Conservation (phyloP, 306 rosid species). For the Geum urbanum region DNA sequence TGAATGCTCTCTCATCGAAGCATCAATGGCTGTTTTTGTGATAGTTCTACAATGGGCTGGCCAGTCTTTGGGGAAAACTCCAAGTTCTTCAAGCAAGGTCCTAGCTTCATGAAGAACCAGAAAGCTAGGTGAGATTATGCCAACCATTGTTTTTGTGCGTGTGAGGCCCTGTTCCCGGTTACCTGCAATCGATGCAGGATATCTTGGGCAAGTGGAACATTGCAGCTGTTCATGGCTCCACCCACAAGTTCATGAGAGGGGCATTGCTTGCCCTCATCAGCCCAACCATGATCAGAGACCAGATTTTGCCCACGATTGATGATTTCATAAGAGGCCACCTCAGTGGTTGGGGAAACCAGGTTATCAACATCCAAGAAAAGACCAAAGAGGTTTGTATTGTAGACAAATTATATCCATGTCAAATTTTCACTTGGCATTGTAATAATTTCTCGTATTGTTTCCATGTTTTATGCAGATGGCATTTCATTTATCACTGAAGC, state of each 20-base stretch:
- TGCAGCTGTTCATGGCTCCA: constrained; percentile 95
- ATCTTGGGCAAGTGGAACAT: constrained; percentile 83
- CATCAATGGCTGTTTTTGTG: constrained; percentile 65
- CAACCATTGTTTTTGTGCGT: not conserved
- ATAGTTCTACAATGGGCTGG: constrained; percentile 89
- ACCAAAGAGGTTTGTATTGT: constrained; percentile 62
- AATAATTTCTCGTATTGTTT: not conserved
- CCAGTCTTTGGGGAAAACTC: constrained; percentile 92
- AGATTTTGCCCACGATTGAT: constrained; percentile 73
- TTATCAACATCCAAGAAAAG: constrained; percentile 84
- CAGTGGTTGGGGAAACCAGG: constrained; percentile 48
- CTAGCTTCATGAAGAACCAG: constrained; percentile 87
- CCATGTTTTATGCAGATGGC: constrained; percentile 60
- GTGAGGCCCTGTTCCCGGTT: constrained; percentile 86
- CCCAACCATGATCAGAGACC: constrained; percentile 61
- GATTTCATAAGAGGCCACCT: constrained; percentile 69
- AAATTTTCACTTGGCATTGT: not conserved
- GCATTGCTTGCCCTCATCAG: constrained; percentile 75
- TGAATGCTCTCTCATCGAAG: constrained; percentile 32
- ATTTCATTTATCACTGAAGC: constrained; percentile 68
- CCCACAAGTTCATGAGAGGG: constrained; percentile 88
- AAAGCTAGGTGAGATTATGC: constrained; percentile 65
- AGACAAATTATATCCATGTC: not conserved
- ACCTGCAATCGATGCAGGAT: constrained; percentile 92
- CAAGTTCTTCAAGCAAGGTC: constrained; percentile 95